Evolutionary conservation across 176 grass and related monocot species (phyloP).

Genomic region (Lolium perenne): DNA sequence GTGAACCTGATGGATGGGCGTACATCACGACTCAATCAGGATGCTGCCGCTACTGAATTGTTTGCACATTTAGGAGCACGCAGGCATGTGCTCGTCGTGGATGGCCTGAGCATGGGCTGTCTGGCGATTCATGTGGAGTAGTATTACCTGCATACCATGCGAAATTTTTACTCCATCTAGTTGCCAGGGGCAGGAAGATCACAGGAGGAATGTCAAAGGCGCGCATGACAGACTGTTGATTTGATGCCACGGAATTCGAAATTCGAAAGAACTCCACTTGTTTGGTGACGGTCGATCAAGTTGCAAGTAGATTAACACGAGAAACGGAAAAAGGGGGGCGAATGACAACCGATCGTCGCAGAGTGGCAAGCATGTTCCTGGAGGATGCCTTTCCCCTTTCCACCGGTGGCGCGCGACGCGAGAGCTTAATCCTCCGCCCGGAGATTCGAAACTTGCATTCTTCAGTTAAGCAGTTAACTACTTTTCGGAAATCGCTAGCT

Average conservation of each 20-base stretch:
- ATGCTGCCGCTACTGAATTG: not conserved
- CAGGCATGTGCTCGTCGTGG: slow-evolving; percentile 11
- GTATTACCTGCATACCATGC: not conserved
- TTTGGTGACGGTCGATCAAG: slow-evolving; percentile 15
- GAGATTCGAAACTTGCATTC: slow-evolving; percentile 48
- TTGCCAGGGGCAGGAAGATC: not conserved
- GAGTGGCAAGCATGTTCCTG: slow-evolving; percentile 37
- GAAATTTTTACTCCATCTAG: not conserved
- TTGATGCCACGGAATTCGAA: not conserved
- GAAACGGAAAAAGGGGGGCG: not conserved
- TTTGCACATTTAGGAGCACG: slow-evolving; percentile 1
- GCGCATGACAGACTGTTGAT: not conserved
- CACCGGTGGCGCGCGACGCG: slow-evolving; percentile 11
- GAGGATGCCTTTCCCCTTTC: slow-evolving; percentile 39
- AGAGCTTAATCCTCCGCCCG: slow-evolving; percentile 1
- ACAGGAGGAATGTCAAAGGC: not conserved
- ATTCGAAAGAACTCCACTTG: slow-evolving; percentile 16
- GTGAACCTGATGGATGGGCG: not conserved
- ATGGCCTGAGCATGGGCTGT: not conserved
- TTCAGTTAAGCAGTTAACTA: slow-evolving; percentile 1
- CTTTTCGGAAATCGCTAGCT: not conserved
- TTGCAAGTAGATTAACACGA: slow-evolving; percentile 27
- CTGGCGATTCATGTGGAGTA: not conserved
- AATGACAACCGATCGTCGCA: slow-evolving; percentile 34
- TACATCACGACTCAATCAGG: slow-evolving; percentile 15